Conservation (phyloP, 2,329 filamentous ascomycete species). For the Exophiala lecanii-corni region DNA sequence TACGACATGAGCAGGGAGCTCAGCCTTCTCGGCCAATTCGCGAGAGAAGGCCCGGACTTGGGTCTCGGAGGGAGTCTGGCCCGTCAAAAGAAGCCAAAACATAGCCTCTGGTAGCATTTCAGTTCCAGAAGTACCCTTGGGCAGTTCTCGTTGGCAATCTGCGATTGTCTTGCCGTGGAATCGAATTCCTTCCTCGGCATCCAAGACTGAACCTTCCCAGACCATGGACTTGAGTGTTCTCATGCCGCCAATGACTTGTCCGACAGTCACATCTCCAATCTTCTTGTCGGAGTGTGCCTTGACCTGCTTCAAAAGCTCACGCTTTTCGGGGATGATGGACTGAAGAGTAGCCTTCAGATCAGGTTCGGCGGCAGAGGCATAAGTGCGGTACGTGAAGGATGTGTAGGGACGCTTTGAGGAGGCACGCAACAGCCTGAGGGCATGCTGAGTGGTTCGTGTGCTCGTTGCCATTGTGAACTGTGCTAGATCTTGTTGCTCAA, state of each 20-base stretch:
- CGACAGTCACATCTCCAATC: slow-evolving; percentile 87
- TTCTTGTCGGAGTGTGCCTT: slow-evolving; percentile 78
- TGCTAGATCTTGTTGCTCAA: neutral
- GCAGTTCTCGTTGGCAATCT: slow-evolving; percentile 89
- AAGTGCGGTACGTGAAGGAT: slow-evolving; percentile 45
- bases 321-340: slow-evolving; percentile 81
- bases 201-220: slow-evolving; percentile 96
- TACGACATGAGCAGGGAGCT: slow-evolving; percentile 75
- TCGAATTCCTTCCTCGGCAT: slow-evolving; percentile 93
- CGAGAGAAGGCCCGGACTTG: slow-evolving; percentile 80
- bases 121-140: slow-evolving; percentile 85
- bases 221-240: slow-evolving; percentile 96
- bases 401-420: slow-evolving; percentile 16
- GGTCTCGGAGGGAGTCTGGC: slow-evolving; percentile 74
- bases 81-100: slow-evolving; percentile 98
- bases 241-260: slow-evolving; percentile 95
- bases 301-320: slow-evolving; percentile 88
- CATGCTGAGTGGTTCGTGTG: slow-evolving; percentile 23
- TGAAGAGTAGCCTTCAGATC: slow-evolving; percentile 85
- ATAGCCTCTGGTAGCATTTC: slow-evolving; percentile 99
- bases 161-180: slow-evolving; percentile 98
- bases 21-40: slow-evolving; percentile 80
- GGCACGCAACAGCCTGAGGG: slow-evolving; percentile 20
- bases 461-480: slow-evolving; percentile 18
- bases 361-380: slow-evolving; percentile 73